Evolutionary conservation across 768 basidiomycete genomes (phyloP), one percentile per base, ranked within the genome.

Genomic region (Rhodotorula toruloides): DNA sequence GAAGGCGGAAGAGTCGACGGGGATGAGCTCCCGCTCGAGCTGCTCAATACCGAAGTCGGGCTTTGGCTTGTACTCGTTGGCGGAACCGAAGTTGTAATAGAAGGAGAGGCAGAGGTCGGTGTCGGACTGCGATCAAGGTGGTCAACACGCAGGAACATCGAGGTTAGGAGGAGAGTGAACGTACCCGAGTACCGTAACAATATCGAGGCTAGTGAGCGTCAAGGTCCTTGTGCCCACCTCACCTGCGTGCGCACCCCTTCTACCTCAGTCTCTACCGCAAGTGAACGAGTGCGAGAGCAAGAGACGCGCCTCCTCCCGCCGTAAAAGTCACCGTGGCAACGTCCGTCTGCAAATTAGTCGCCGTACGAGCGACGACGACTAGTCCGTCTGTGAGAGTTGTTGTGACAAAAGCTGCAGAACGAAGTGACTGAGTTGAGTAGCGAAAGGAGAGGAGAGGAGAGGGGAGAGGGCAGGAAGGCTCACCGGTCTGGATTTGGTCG

Each of bases 131-230:
- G 37, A 6, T 17, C n/a, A 9, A n/a, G 27, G 27, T 22, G 22
- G 9, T 27, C 14, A 27, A 29, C 40, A 40, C 0, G 39, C 39
- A 16, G 27, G 29, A 13, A 40, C n/a, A 5, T 11, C 16, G 19
- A 27, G 27, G 22, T n/a, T n/a, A 22, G 16, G 27, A 22, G 6
- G 21, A 17, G 19, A 21, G 9, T 14, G 6, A 13, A 32, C 43
- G 55, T 22, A 57, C 56, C 22, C 56, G n/a, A 57, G 16, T 2
- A 57, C 56, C 11, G 56, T 57, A 11, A 57, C 22, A 14, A 57
- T 32, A 14, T 57, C 56, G 43, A 44, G 32, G 56, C 43, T 46
- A 10, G 56, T 57, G 8, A 57, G 27, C 32, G 56, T 57, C 22
- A 44, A 14, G 14, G 56, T 57, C 42, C 25, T 22, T 2, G 36